Evolutionary conservation across 345 rosid genomes (phyloP).

Genomic region (Eucalyptus tenuipes): DNA sequence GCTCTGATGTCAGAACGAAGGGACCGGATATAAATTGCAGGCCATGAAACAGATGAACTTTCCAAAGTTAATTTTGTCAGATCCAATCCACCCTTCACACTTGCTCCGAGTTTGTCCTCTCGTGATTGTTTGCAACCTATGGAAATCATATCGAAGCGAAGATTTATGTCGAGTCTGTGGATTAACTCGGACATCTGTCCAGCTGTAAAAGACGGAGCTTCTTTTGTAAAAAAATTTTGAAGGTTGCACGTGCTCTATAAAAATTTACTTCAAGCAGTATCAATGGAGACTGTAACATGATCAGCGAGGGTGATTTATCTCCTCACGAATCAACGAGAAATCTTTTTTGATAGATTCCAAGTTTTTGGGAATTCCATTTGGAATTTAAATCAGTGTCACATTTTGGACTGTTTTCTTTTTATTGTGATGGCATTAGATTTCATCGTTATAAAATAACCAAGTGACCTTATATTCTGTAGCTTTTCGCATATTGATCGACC

Average conservation of each 20-base stretch:
- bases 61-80: neutral
- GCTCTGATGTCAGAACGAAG: neutral
- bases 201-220: neutral
- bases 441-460: neutral
- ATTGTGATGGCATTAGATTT: neutral
- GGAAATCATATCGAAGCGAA: neutral
- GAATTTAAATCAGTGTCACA: neutral
- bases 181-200: neutral
- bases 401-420: neutral
- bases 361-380: neutral
- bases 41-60: neutral
- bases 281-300: neutral
- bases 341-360: neutral
- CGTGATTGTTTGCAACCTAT: neutral
- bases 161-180: neutral
- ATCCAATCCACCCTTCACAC: neutral
- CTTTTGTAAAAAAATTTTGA: neutral
- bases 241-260: neutral
- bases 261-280: neutral
- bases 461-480: neutral
- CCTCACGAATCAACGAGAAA: neutral
- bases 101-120: neutral
- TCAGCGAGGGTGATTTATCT: neutral
- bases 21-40: neutral
- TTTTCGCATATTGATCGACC: neutral